Conservation (phyloP, 805 yeast species). For the Pichia ethanolica region DNA sequence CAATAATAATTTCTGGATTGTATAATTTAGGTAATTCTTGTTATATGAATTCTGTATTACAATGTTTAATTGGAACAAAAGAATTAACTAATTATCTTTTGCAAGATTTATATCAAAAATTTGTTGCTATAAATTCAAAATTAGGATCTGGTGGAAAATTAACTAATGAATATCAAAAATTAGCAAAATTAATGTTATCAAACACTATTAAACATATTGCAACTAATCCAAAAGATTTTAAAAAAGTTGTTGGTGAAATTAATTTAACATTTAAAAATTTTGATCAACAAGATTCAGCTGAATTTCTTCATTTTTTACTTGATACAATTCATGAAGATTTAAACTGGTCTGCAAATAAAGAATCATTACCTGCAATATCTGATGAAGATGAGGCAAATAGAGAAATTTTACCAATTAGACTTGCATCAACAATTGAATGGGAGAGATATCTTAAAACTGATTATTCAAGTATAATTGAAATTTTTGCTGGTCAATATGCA, state of each 20-base stretch:
- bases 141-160: conserved; percentile 78
- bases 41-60: conserved; percentile 87
- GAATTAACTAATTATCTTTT: conserved; percentile 58
- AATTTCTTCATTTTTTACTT: conserved; percentile 64
- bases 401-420: conserved; percentile 64
- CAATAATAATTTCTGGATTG: conserved; percentile 53
- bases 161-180: conserved; percentile 54
- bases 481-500: conserved; percentile 83
- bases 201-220: conserved; percentile 22
- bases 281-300: conserved; percentile 84
- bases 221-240: conserved; percentile 35
- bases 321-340: conserved; percentile 81
- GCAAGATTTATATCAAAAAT: conserved; percentile 50
- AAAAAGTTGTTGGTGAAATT: conserved; percentile 57
- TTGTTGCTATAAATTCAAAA: conserved; percentile 64
- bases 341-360: conserved; percentile 54
- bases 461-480: conserved; percentile 70
- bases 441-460: conserved; percentile 75
- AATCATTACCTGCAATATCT: conserved; percentile 49
- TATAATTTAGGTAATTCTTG: conserved; percentile 85
- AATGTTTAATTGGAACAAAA: conserved; percentile 71
- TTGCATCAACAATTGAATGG: conserved; percentile 90
- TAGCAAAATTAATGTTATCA: conserved; percentile 32
- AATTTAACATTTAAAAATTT: conserved; percentile 55
- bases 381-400: conserved; percentile 61